Evolutionary conservation across 2,329 filamentous ascomycete species (phyloP).

Genomic region (Beauveria sp.): DNA sequence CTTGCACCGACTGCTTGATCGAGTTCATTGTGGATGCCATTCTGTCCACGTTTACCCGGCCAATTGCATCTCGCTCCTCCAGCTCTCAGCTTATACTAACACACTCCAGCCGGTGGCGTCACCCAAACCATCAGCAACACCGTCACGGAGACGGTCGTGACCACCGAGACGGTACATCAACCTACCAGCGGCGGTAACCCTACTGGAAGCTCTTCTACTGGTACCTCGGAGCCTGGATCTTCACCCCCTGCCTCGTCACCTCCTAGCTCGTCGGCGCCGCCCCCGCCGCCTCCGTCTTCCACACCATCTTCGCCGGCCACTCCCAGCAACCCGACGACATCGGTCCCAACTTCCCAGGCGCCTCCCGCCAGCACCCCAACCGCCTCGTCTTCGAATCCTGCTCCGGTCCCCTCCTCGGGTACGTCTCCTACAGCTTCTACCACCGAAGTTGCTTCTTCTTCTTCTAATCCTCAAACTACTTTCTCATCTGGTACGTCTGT

Average conservation of each 20-base stretch:
- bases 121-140: background rate
- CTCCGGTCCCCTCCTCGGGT: constrained; percentile 17
- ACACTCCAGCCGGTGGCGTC: background rate
- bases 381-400: constrained; percentile 10
- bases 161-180: constrained; percentile 6
- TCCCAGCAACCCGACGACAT: background rate
- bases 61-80: background rate
- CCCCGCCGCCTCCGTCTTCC: background rate
- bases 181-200: background rate
- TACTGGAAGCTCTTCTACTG: background rate
- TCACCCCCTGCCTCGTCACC: background rate
- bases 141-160: background rate
- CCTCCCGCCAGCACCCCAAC: constrained; percentile 8
- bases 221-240: background rate
- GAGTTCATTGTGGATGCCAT: background rate
- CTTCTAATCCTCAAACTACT: constrained; percentile 15
- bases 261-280: background rate
- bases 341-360: background rate
- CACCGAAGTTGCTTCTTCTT: constrained; percentile 17
- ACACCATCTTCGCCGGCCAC: background rate
- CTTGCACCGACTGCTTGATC: background rate
- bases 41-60: background rate
- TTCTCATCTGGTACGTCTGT: constrained; percentile 24
- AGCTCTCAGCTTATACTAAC: background rate
- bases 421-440: constrained; percentile 22